phyloP scores from a whole-genome alignment of 495 filamentous ascomycete genomes.

The Podospora pseudoanserina region DNA sequence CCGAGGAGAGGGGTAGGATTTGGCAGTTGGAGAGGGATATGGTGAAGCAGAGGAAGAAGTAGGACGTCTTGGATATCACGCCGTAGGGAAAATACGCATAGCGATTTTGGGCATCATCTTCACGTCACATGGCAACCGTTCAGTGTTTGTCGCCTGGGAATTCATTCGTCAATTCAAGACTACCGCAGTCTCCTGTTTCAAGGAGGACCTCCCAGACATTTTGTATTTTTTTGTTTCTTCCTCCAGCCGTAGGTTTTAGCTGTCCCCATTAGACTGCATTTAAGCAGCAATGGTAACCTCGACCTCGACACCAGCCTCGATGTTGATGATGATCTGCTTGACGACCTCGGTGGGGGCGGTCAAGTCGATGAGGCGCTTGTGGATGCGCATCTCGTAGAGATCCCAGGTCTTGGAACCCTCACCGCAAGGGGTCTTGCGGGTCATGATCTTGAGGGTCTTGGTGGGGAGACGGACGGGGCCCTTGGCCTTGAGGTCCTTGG shows the following conservation, averaged over 20 bases:
- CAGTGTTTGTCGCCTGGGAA: not conserved
- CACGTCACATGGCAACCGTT: not conserved
- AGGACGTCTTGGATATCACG: not conserved
- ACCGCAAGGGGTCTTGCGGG: conserved; percentile 82
- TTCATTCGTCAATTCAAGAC: not conserved
- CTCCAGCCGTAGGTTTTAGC: not conserved
- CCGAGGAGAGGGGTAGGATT: not conserved
- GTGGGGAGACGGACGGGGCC: conserved; percentile 98
- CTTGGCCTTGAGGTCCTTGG: conserved; percentile 97
- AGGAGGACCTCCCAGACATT: not conserved
- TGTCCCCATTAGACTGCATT: conserved; percentile 20
- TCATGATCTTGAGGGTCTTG: conserved; percentile 87
- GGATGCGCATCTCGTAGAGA: conserved; percentile 97
- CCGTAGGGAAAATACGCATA: not conserved
- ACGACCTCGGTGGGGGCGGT: conserved; percentile 98
- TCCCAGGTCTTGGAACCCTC: conserved; percentile 99
- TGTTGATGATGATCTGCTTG: conserved; percentile 99
- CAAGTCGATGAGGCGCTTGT: conserved; percentile 83
- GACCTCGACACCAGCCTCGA: conserved; percentile 99
- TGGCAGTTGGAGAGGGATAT: not conserved
- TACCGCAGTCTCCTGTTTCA: not conserved
- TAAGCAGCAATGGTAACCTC: conserved; percentile 99
- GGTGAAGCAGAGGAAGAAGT: not conserved
- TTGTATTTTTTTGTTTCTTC: conserved; percentile 10
- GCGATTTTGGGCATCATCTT: not conserved